phyloP scores from a whole-genome alignment of 2,329 filamentous ascomycete species.

The Sphaerulina musiva region DNA sequence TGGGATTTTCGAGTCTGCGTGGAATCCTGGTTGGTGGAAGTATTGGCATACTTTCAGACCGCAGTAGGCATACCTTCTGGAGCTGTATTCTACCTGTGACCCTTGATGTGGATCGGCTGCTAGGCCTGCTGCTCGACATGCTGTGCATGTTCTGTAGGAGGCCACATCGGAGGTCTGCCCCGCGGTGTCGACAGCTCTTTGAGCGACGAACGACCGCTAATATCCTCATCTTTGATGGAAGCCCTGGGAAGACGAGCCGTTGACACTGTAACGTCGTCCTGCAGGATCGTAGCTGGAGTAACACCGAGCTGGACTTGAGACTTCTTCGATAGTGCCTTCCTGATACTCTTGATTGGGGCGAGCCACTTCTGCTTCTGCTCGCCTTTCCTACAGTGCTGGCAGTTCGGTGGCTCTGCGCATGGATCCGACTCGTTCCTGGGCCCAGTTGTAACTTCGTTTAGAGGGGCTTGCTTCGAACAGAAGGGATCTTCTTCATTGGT shows the following conservation, averaged over 20 bases:
- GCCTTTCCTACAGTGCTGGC: conserved; percentile 1
- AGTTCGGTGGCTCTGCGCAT: not conserved
- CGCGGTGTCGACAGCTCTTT: not conserved
- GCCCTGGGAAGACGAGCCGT: not conserved
- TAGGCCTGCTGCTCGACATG: conserved; percentile 6
- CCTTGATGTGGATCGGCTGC: not conserved
- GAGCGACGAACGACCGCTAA: not conserved
- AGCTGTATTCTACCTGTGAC: not conserved
- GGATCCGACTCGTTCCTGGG: not conserved
- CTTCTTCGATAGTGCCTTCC: not conserved
- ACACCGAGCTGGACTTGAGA: not conserved
- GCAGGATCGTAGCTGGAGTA: not conserved
- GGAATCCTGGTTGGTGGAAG: too few species aligned
- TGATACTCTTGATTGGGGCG: not conserved
- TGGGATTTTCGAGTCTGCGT: too few species aligned
- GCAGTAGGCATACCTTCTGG: too few species aligned
- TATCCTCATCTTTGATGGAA: not conserved
- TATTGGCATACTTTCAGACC: too few species aligned
- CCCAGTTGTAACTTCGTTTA: not conserved
- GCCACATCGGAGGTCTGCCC: not conserved
- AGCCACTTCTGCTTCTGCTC: conserved; percentile 4
- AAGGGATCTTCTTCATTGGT: not conserved
- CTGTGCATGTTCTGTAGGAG: not conserved
- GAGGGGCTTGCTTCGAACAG: not conserved
- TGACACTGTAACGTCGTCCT: not conserved